These are phyloP conservation scores for Entomophthora muscae DNA, from an alignment of 371 early-diverging fungal species.

Conservation along the genomic window DNA sequence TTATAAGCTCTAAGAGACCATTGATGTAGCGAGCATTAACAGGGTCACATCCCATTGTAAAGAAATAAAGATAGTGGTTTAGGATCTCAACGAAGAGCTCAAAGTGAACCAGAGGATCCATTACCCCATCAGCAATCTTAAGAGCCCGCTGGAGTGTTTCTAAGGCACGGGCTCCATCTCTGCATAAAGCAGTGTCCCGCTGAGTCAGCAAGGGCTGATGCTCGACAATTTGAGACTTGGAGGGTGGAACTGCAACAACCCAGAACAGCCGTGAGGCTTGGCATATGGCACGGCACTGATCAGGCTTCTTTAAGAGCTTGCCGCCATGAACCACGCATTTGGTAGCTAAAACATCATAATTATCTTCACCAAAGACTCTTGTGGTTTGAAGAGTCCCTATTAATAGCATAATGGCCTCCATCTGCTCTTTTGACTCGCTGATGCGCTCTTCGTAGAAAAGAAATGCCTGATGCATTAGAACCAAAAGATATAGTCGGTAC, in stretches of 20 bases:
- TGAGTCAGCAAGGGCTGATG: slow-evolving; percentile 12
- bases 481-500: slow-evolving; percentile 31
- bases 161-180: slow-evolving; percentile 62
- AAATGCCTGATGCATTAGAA: slow-evolving; percentile 76
- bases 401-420: slow-evolving; percentile 60
- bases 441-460: slow-evolving; percentile 81
- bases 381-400: slow-evolving; percentile 62
- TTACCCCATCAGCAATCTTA: slow-evolving; percentile 74
- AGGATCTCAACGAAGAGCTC: slow-evolving; percentile 82
- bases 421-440: slow-evolving; percentile 69
- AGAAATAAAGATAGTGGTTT: slow-evolving; percentile 73
- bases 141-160: slow-evolving; percentile 78
- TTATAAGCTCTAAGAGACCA: slow-evolving; percentile 4
- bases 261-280: slow-evolving; percentile 75
- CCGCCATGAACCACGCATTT: slow-evolving; percentile 73
- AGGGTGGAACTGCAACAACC: slow-evolving; percentile 23
- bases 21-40: slow-evolving; percentile 7
- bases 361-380: slow-evolving; percentile 54
- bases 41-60: slow-evolving; percentile 21
- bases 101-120: slow-evolving; percentile 64
- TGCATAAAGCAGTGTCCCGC: slow-evolving; percentile 17
- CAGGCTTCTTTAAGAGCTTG: slow-evolving; percentile 74
- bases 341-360: slow-evolving; percentile 75
- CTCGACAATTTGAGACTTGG: slow-evolving; percentile 8
- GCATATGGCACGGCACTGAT: slow-evolving; percentile 72